Evolutionary conservation across 768 basidiomycete species (phyloP).

Genomic region (Brasilioporus rufonigricans): DNA sequence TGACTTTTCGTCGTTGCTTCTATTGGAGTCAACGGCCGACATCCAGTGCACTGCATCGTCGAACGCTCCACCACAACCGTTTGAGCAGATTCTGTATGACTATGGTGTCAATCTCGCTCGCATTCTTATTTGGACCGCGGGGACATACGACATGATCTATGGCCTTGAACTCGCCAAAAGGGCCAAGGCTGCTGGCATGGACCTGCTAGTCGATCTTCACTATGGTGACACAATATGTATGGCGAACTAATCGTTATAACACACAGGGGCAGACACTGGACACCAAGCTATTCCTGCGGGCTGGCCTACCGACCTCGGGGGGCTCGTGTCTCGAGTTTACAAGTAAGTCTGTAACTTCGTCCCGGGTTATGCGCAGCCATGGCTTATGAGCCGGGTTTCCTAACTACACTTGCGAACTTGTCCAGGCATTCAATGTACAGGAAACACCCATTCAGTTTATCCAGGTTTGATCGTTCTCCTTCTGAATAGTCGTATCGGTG

Average conservation of each 20-base stretch:
- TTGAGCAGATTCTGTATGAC: conserved; percentile 8
- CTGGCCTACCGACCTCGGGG: conserved; percentile 14
- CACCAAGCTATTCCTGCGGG: conserved; percentile 9
- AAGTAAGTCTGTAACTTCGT: not conserved
- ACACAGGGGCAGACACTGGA: conserved; percentile 9
- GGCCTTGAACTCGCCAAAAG: conserved; percentile 11
- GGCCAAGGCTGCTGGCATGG: conserved; percentile 14
- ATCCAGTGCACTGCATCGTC: not conserved
- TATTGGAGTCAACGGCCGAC: conserved; percentile 8
- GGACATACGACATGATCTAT: conserved; percentile 11
- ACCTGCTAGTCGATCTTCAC: conserved; percentile 9
- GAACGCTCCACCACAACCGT: not conserved
- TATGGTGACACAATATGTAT: conserved; percentile 8
- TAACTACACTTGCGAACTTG: conserved; percentile 9
- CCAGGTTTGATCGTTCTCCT: conserved; percentile 1
- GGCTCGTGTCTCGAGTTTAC: conserved; percentile 7
- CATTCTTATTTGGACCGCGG: conserved; percentile 14
- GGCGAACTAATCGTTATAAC: not conserved
- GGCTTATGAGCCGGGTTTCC: too few relatives aligned
- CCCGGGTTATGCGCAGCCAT: not conserved
- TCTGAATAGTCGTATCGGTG: not conserved
- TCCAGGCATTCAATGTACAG: conserved; percentile 8
- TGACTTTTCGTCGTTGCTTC: conserved; percentile 18
- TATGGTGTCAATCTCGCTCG: conserved; percentile 14
- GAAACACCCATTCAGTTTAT: conserved; percentile 9